Percentiles rank a stretch among this genome's conserved stretches.
These are phyloP conservation scores for Penstemon barbatus DNA, from an alignment of 257 asterid species.

Conservation along the genomic window DNA sequence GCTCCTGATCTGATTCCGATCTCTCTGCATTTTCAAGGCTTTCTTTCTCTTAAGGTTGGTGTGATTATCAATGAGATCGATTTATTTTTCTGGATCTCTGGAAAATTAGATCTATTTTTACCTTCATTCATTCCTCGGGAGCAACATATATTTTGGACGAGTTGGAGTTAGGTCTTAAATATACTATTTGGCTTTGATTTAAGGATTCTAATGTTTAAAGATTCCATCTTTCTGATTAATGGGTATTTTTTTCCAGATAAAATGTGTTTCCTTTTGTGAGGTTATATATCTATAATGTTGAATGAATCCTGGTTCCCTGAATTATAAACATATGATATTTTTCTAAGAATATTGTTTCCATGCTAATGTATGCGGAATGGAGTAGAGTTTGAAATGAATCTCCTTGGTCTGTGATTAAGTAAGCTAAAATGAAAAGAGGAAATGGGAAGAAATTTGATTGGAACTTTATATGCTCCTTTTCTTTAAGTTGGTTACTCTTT, in stretches of 20 bases:
- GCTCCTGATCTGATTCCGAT: conserved; percentile 51
- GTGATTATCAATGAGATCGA: background rate
- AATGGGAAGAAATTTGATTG: too few relatives aligned
- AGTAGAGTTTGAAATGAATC: conserved; percentile 9
- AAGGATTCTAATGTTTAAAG: conserved; percentile 7
- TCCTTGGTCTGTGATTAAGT: conserved; percentile 21
- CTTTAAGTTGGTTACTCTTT: background rate
- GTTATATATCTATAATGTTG: conserved; percentile 1
- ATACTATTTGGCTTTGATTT: conserved; percentile 1
- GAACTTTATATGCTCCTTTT: conserved; percentile 6
- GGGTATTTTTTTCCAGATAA: background rate
- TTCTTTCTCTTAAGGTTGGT: conserved; percentile 22
- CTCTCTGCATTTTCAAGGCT: conserved; percentile 41
- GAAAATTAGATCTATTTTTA: background rate
- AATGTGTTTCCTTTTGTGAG: background rate
- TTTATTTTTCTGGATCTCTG: background rate
- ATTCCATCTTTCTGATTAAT: conserved; percentile 16
- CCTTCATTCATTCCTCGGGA: conserved; percentile 4
- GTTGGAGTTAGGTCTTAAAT: conserved; percentile 6
- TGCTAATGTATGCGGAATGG: background rate
- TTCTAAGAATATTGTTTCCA: conserved; percentile 2
- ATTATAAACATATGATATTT: background rate
- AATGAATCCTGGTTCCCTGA: background rate
- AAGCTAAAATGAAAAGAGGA: background rate
- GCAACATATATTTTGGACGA: conserved; percentile 12